A percentile compares a stretch with the other conserved stretches of the same genome.
These are phyloP conservation scores for Porodaedalea pini DNA, from an alignment of 1,284 basidiomycete species.

Conservation along the genomic window DNA sequence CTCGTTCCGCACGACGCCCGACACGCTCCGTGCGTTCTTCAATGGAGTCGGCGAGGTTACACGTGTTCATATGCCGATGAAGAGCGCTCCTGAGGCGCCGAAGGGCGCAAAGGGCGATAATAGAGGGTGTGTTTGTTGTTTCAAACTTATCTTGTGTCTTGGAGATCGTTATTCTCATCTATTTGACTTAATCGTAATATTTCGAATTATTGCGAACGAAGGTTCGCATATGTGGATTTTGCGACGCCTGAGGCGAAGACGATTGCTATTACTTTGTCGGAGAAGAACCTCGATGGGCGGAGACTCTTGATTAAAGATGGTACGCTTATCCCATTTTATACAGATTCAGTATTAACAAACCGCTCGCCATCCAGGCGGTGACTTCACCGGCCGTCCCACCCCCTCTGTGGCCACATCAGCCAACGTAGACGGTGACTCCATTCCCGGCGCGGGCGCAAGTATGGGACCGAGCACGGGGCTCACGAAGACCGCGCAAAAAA, in stretches of 20 bases:
- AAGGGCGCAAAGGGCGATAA: conserved; percentile 41
- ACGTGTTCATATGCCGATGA: conserved; percentile 71
- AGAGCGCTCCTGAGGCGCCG: conserved; percentile 39
- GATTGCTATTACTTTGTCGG: conserved; percentile 76
- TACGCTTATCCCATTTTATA: conserved; percentile 34
- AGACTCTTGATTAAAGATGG: conserved; percentile 93
- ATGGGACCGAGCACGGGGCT: conserved; percentile 33
- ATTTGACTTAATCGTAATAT: not conserved
- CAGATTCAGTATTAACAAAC: conserved; percentile 23
- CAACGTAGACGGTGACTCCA: too few relatives aligned
- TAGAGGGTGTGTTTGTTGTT: conserved; percentile 54
- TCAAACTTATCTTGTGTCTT: conserved; percentile 3
- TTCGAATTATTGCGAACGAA: conserved; percentile 37
- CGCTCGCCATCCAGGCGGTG: conserved; percentile 48
- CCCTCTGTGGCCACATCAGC: conserved; percentile 29
- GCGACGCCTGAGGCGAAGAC: conserved; percentile 70
- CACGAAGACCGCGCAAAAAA: conserved; percentile 80
- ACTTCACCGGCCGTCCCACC: conserved; percentile 66
- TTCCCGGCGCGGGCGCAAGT: too few relatives aligned
- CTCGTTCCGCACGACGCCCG: conserved; percentile 83
- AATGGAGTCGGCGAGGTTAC: conserved; percentile 69
- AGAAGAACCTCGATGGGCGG: conserved; percentile 80
- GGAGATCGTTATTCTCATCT: conserved; percentile 5
- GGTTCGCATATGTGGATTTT: conserved; percentile 97
- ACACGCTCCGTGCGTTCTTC: conserved; percentile 71